These are phyloP conservation scores for Plasmodium sp. DNA, from an alignment of 169 alveolate genomes.

Conservation along the genomic window DNA sequence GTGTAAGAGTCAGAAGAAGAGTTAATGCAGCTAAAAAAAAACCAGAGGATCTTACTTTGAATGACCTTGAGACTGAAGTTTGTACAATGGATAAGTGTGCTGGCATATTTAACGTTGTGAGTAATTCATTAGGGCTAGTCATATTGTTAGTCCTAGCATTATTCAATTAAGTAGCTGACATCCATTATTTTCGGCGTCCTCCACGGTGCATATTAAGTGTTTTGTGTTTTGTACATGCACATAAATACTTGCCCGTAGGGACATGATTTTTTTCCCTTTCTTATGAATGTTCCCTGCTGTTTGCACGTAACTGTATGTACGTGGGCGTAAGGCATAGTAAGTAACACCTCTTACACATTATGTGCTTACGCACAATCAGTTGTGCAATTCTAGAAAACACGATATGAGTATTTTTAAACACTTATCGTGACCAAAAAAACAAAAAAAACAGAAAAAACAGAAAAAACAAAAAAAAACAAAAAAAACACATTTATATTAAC, in stretches of 20 bases:
- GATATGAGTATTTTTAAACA: not conserved
- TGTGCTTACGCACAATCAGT: not conserved
- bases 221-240: slow-evolving; percentile 4
- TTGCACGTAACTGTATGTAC: slow-evolving; percentile 23
- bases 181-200: not conserved
- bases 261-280: not conserved
- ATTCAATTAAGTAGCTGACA: slow-evolving; percentile 27
- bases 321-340: slow-evolving; percentile 3
- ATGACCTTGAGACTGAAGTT: slow-evolving; percentile 32
- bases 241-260: not conserved
- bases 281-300: slow-evolving; percentile 13
- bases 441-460: not conserved
- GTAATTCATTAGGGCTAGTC: slow-evolving; percentile 47
- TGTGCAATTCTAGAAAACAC: not conserved
- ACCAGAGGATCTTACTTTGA: not conserved
- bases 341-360: not conserved
- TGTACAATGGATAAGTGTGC: slow-evolving; percentile 54
- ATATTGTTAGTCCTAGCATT: slow-evolving; percentile 30
- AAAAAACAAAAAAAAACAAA: not conserved
- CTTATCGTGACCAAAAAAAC: not conserved
- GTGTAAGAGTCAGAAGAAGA: slow-evolving; percentile 28
- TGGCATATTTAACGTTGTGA: slow-evolving; percentile 49
- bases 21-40: not conserved
- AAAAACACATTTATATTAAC: not conserved
- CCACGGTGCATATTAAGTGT: slow-evolving; percentile 4